Evolutionary conservation across 2,329 filamentous ascomycete genomes (phyloP).

Genomic region (Zelopaecilomyces penicillatus): DNA sequence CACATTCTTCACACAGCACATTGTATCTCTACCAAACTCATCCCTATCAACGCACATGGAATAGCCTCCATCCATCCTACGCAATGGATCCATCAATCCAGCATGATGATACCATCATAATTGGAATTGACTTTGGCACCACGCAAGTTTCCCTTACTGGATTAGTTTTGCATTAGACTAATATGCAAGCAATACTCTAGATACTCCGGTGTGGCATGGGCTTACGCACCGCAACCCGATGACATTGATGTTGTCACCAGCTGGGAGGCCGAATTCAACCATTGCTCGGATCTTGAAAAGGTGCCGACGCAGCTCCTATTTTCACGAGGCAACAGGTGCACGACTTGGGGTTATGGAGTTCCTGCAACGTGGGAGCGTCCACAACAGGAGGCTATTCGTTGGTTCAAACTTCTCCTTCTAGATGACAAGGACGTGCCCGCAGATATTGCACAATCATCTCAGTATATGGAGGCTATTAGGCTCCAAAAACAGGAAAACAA

Average conservation of each 20-base stretch:
- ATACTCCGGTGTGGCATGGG: conserved; percentile 31
- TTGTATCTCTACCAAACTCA: too few species aligned
- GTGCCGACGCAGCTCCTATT: conserved; percentile 19
- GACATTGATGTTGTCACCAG: conserved; percentile 19
- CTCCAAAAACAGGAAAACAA: conserved; percentile 8
- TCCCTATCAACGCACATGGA: too few species aligned
- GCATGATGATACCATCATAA: conserved; percentile 17
- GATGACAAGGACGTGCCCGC: conserved; percentile 18
- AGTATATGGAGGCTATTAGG: conserved; percentile 11
- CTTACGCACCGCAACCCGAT: conserved; percentile 15
- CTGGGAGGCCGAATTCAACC: conserved; percentile 15
- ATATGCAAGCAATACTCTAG: conserved; percentile 11
- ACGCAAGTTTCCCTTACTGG: conserved; percentile 21
- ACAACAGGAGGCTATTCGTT: conserved; percentile 17
- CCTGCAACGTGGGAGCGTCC: background rate
- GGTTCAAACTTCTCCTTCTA: conserved; percentile 32
- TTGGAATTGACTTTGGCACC: conserved; percentile 37
- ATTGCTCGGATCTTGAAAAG: conserved; percentile 21
- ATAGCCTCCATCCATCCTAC: background rate
- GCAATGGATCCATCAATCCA: background rate
- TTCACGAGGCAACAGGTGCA: fast-evolving
- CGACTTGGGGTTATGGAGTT: conserved; percentile 24
- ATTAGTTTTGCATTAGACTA: too few species aligned
- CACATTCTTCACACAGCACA: too few species aligned
- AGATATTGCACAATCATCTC: conserved; percentile 11